Conservation (phyloP, 768 basidiomycete species). For the Auriscalpium microsporum region DNA sequence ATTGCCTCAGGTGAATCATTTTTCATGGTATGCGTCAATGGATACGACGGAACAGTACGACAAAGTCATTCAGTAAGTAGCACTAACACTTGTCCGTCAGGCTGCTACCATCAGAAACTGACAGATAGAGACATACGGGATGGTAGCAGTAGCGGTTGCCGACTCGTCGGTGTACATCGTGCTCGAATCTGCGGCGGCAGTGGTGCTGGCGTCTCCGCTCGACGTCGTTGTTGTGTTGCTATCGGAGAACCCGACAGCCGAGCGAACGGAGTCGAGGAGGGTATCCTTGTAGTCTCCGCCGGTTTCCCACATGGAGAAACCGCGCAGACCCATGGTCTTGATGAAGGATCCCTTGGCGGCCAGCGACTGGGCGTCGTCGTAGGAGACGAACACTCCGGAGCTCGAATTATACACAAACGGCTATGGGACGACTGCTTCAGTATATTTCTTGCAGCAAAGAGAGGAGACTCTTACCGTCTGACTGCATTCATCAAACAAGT, state of each 20-base stretch:
- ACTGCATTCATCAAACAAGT: slow-evolving; percentile 56
- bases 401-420: slow-evolving; percentile 57
- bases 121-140: too few relatives aligned
- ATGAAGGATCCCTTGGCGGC: slow-evolving; percentile 55
- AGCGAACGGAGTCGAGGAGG: slow-evolving; percentile 49
- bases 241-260: neutral
- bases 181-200: too few relatives aligned
- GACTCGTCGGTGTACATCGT: too few relatives aligned
- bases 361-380: slow-evolving; percentile 56
- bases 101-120: too few relatives aligned
- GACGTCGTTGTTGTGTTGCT: too few relatives aligned
- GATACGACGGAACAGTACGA: too few relatives aligned
- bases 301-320: slow-evolving; percentile 68
- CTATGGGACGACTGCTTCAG: slow-evolving; percentile 26
- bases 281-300: slow-evolving; percentile 54
- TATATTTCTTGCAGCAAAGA: neutral
- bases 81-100: too few relatives aligned
- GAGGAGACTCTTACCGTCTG: slow-evolving; percentile 48
- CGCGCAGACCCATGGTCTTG: slow-evolving; percentile 39
- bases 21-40: too few relatives aligned
- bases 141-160: too few relatives aligned
- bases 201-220: too few relatives aligned
- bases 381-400: slow-evolving; percentile 52
- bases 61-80: too few relatives aligned
- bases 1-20: too few relatives aligned